These are phyloP conservation scores for Neofusicoccum laricinum DNA, from an alignment of 2,329 filamentous ascomycete genomes.

Conservation along the genomic window DNA sequence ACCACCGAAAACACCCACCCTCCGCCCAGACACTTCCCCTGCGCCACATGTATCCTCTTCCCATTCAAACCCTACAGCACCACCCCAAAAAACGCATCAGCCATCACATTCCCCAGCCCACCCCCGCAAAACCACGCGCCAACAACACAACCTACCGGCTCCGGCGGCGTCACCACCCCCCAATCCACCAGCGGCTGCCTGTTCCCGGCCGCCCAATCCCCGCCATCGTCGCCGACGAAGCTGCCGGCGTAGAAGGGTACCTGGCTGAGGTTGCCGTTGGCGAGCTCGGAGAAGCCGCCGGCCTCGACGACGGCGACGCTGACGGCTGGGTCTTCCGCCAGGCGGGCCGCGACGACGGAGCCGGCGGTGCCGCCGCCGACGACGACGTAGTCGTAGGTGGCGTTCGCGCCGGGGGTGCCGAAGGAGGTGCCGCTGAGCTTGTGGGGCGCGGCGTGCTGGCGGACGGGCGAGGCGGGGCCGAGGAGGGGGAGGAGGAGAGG, in stretches of 20 bases:
- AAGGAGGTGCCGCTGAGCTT: constrained; percentile 3
- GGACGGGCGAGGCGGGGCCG: not conserved
- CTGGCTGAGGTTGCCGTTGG: constrained; percentile 26
- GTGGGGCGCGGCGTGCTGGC: not conserved
- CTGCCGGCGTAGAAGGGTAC: constrained; percentile 23
- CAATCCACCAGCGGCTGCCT: constrained; percentile 8
- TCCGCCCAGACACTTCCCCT: not conserved
- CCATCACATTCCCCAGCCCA: not conserved
- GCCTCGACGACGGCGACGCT: constrained; percentile 30
- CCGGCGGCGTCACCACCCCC: not conserved
- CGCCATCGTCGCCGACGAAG: not conserved
- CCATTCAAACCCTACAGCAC: not conserved
- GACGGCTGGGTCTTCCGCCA: constrained; percentile 23
- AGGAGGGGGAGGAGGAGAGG: not conserved
- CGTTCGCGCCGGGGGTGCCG: constrained; percentile 18
- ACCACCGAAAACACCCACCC: constrained; percentile 23
- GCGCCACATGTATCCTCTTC: not conserved
- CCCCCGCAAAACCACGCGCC: not conserved
- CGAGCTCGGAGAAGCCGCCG: constrained; percentile 26
- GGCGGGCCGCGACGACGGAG: constrained; percentile 25
- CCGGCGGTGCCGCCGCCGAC: constrained; percentile 28
- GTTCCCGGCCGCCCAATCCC: not conserved
- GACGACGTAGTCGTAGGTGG: constrained; percentile 30
- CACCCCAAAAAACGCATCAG: not conserved
- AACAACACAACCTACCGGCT: not conserved